Conservation (phyloP, 495 filamentous ascomycete genomes). For the Penicillium nucicola region DNA sequence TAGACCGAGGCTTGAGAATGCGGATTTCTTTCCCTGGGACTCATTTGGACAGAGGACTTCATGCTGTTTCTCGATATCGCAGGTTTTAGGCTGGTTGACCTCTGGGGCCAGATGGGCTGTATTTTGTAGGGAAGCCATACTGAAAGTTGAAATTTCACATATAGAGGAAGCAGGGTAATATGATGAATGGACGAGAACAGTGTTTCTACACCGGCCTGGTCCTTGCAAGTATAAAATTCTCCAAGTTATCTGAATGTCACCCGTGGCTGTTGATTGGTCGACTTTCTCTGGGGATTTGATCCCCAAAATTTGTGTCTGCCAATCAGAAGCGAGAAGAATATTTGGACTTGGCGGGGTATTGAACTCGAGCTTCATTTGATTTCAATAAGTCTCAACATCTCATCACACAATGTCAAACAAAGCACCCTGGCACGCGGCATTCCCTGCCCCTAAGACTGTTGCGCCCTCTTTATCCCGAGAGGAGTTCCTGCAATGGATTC, state of each 20-base stretch:
- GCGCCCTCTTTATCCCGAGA: slow-evolving; percentile 33
- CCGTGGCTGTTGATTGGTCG: neutral
- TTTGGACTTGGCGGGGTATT: neutral
- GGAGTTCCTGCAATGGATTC: slow-evolving; percentile 38
- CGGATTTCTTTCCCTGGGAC: slow-evolving; percentile 10
- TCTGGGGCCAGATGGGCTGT: neutral
- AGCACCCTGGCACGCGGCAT: slow-evolving; percentile 45
- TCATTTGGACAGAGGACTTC: neutral
- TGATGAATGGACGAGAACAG: no score
- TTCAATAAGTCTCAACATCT: neutral
- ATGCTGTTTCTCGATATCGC: slow-evolving; percentile 18
- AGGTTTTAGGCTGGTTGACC: neutral
- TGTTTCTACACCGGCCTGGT: no score
- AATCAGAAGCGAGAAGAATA: neutral
- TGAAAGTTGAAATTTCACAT: neutral
- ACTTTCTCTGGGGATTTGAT: no score
- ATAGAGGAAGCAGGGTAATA: no score
- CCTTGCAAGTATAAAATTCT: no score
- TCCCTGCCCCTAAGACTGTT: slow-evolving; percentile 32
- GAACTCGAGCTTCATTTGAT: neutral
- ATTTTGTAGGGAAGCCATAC: neutral
- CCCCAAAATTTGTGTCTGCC: neutral
- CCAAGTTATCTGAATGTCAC: slow-evolving; percentile 4
- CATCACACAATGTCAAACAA: slow-evolving; percentile 1
- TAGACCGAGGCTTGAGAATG: slow-evolving; percentile 58